Base-by-base conservation (phyloP, 495 filamentous ascomycete species). In the Xylaria longipes region DNA sequence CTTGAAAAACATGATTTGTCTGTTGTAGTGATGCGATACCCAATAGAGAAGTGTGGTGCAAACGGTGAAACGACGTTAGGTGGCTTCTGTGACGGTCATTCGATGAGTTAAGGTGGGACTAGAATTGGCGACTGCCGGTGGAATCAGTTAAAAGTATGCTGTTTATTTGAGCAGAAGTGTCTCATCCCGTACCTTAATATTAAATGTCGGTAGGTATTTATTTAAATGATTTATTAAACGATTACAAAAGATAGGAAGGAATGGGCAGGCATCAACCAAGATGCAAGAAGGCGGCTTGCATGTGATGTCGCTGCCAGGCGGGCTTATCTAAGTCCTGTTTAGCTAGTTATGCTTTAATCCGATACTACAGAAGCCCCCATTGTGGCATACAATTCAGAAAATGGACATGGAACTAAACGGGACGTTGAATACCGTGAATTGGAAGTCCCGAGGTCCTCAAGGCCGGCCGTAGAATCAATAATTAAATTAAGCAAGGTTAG, bases 1-100 rank as follows among this genome's bases (percentile, higher is more conserved):
- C 62, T 90, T 68, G 76, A 91, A 96, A 81, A 98, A 98, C 86
- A 95, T 91, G 6, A 12, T 25, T 27, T n/a, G 17, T 17, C 45
- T 33, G 25, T 58, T 35, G 48, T 20, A 46, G 25, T 25, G 45
- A 52, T 14, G 22, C n/a, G 6, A 12, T 33, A 27, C n/a, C 35
- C 3, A 25, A 45, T 3, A 50, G 29, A 20, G 63, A 56, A 7
- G n/a, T 35, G 31, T 5, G 5, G 43, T 31, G 31, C 45, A 66
- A 14, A 22, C 29, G 29, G 7, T 43, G 46, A 29, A 68, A 22
- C 9, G 50, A 8, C 22, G 31, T 68, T 57, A 41, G 46, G 65
- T 66, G 48, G n/a, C 35, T 25, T 22, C 25, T 22, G 27, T 50
- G 45, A 43, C 9, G 29, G 43, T 22, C 29, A 33, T 25, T 25